Percentiles rank a stretch among this genome's conserved stretches.
Evolutionary conservation across 1,284 basidiomycete species (phyloP).

Genomic region (Ustilago vetiveriae): DNA sequence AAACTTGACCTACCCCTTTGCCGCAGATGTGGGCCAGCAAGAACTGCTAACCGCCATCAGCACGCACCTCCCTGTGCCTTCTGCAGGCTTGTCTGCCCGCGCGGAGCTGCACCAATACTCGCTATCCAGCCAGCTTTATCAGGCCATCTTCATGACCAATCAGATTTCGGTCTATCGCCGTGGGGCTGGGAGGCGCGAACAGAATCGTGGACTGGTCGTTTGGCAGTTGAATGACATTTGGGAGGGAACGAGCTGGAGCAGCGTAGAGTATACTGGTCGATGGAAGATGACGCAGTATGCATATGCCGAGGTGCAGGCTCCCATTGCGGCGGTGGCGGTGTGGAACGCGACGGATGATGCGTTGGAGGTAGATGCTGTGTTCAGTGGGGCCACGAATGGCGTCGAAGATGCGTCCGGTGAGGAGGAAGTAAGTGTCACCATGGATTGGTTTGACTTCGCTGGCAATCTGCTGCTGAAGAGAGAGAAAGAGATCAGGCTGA

Average conservation of each 20-base stretch:
- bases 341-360: conserved; percentile 70
- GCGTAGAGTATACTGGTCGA: conserved; percentile 74
- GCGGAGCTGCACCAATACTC: conserved; percentile 26
- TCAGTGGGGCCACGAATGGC: neutral
- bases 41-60: conserved; percentile 73
- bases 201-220: conserved; percentile 74
- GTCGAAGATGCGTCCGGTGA: neutral
- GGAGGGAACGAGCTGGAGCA: conserved; percentile 75
- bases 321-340: conserved; percentile 72
- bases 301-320: conserved; percentile 70
- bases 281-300: conserved; percentile 74
- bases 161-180: conserved; percentile 76
- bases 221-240: conserved; percentile 78
- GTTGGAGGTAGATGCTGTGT: conserved; percentile 70
- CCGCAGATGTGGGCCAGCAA: conserved; percentile 72
- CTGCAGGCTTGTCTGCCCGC: neutral
- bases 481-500: neutral
- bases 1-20: conserved; percentile 73
- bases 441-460: conserved; percentile 21
- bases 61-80: conserved; percentile 60
- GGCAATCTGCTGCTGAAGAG: neutral
- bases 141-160: conserved; percentile 67
- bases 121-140: conserved; percentile 47
- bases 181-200: conserved; percentile 73
- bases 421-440: neutral